phyloP scores from a whole-genome alignment of 805 yeast species.

The Candida ascalaphidarum region DNA sequence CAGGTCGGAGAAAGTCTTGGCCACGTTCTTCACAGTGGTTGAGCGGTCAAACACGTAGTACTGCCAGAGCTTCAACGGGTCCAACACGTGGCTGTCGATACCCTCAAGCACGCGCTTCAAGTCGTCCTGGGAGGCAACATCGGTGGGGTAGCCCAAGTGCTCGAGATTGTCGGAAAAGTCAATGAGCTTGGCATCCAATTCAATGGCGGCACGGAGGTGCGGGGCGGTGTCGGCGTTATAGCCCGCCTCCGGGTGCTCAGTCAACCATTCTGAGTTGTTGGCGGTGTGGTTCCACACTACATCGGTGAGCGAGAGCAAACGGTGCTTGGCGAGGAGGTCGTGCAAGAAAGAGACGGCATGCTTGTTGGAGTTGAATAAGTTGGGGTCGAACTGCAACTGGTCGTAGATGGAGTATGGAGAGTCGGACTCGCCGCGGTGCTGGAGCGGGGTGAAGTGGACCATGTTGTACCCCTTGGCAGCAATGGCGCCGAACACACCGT shows the following conservation, averaged over 20 bases:
- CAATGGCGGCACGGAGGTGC: conserved; percentile 77
- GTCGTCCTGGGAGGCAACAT: conserved; percentile 43
- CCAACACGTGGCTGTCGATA: conserved; percentile 58
- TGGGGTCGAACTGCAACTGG: conserved; percentile 71
- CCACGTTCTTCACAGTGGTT: conserved; percentile 29
- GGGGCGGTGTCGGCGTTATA: conserved; percentile 85
- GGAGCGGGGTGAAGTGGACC: conserved; percentile 94
- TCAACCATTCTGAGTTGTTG: conserved; percentile 77
- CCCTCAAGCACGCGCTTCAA: conserved; percentile 57
- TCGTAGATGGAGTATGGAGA: conserved; percentile 92
- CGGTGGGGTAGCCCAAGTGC: conserved; percentile 54
- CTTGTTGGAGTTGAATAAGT: conserved; percentile 42
- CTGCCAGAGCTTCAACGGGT: conserved; percentile 73
- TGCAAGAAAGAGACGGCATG: conserved; percentile 48
- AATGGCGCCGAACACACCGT: conserved; percentile 49
- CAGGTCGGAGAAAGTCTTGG: conserved; percentile 23
- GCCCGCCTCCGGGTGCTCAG: conserved; percentile 84
- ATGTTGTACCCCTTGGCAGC: conserved; percentile 80
- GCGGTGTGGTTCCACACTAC: conserved; percentile 95
- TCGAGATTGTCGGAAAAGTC: conserved; percentile 55
- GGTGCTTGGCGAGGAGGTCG: conserved; percentile 43
- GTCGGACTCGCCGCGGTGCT: conserved; percentile 78
- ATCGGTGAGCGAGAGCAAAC: conserved; percentile 76
- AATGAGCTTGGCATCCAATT: conserved; percentile 61
- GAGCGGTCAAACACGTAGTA: conserved; percentile 65